Evolutionary conservation across 169 alveolate species (phyloP).

Genomic region (Plasmodium billcollinsi): DNA sequence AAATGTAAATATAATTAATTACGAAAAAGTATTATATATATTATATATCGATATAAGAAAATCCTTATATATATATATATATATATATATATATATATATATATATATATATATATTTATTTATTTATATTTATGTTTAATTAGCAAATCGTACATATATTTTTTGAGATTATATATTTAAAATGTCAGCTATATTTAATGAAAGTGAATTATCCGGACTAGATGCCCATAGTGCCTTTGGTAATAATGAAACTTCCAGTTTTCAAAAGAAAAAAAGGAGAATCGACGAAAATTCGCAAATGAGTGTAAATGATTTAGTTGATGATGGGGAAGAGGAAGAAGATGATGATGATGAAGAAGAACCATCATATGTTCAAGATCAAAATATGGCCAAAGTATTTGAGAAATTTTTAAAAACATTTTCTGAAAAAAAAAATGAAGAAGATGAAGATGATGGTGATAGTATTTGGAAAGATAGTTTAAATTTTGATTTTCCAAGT

Average conservation of each 20-base stretch:
- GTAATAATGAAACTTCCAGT: constrained; percentile 26
- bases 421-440: constrained; percentile 45
- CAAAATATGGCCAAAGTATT: constrained; percentile 85
- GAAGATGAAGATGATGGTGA: constrained; percentile 80
- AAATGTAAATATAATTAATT: too few relatives aligned
- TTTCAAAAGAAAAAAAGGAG: constrained; percentile 46
- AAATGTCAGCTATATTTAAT: constrained; percentile 55
- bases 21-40: too few relatives aligned
- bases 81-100: background rate
- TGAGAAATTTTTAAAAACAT: constrained; percentile 82
- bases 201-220: constrained; percentile 67
- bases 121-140: background rate
- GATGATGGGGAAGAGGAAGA: constrained; percentile 42
- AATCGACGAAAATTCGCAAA: constrained; percentile 30
- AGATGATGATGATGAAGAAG: constrained; percentile 79
- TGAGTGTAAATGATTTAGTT: constrained; percentile 10
- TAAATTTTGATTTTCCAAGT: constrained; percentile 75
- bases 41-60: too few relatives aligned
- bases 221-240: constrained; percentile 69
- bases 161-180: background rate
- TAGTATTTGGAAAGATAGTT: constrained; percentile 69
- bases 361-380: constrained; percentile 86
- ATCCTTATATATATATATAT: background rate
- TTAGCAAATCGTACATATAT: background rate
- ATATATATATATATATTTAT: background rate